A percentile compares a stretch with the other conserved stretches of the same genome.
Evolutionary conservation across 345 rosid genomes (phyloP).

Genomic region (Camelina hispida): DNA sequence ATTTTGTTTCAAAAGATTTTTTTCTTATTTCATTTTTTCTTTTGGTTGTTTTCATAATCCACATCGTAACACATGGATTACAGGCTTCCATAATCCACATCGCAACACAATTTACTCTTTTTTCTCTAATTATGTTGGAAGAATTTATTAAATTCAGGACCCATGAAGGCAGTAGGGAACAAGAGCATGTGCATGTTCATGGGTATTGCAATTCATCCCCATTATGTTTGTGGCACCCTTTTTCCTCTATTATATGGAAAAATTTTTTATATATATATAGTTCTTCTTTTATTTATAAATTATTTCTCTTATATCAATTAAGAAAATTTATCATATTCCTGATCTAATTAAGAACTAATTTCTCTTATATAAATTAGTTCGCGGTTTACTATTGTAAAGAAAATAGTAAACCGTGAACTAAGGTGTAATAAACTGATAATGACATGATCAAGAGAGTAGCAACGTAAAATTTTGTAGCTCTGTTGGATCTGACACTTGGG

Average conservation of each 20-base stretch:
- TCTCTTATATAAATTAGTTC: too few species aligned
- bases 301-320: too few species aligned
- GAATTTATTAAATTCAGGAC: conserved; percentile 23
- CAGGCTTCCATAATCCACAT: too few species aligned
- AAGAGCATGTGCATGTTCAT: conserved; percentile 36
- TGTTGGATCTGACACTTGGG: neutral
- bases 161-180: conserved; percentile 28
- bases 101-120: neutral
- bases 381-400: neutral
- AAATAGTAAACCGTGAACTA: neutral
- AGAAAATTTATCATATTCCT: neutral
- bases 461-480: neutral
- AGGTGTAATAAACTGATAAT: neutral
- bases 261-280: too few species aligned
- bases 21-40: too few species aligned
- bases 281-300: too few species aligned
- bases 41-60: too few species aligned
- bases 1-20: too few species aligned
- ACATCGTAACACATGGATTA: neutral
- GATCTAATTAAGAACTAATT: too few species aligned
- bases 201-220: conserved; percentile 9
- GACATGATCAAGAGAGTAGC: neutral
- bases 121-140: neutral
- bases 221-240: neutral
- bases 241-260: neutral